Conservation (phyloP, 2,329 filamentous ascomycete species). For the Metarhizium robertsii region DNA sequence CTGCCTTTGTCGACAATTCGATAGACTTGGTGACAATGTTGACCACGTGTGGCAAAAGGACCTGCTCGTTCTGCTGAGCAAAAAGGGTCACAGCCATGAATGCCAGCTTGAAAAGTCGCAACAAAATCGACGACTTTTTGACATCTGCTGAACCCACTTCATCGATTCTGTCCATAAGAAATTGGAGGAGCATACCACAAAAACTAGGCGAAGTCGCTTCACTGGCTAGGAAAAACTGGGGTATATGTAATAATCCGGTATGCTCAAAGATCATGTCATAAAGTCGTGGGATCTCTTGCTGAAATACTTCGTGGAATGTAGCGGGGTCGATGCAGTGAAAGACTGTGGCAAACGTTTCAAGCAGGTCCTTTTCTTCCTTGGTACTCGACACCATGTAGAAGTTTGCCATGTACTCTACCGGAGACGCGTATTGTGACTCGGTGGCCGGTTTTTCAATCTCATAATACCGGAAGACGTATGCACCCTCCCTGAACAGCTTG, state of each 20-base stretch:
- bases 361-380: conserved; percentile 92
- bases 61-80: conserved; percentile 87
- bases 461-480: conserved; percentile 94
- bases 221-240: conserved; percentile 97
- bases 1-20: conserved; percentile 86
- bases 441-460: conserved; percentile 71
- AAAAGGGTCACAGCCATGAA: conserved; percentile 99
- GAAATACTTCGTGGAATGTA: conserved; percentile 97
- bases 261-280: conserved; percentile 99
- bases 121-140: conserved; percentile 82
- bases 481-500: conserved; percentile 94
- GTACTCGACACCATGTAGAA: conserved; percentile 90
- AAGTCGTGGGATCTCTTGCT: conserved; percentile 90
- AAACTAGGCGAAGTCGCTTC: conserved; percentile 97
- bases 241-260: conserved; percentile 84
- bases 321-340: conserved; percentile 98
- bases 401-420: conserved; percentile 87
- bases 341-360: conserved; percentile 96
- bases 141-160: conserved; percentile 89
- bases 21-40: conserved; percentile 98
- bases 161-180: conserved; percentile 92
- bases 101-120: conserved; percentile 92
- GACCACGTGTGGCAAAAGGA: conserved; percentile 89
- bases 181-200: conserved; percentile 94
- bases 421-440: conserved; percentile 67